These are phyloP conservation scores for Crassisporium funariophilum DNA, from an alignment of 768 basidiomycete genomes.

Conservation along the genomic window DNA sequence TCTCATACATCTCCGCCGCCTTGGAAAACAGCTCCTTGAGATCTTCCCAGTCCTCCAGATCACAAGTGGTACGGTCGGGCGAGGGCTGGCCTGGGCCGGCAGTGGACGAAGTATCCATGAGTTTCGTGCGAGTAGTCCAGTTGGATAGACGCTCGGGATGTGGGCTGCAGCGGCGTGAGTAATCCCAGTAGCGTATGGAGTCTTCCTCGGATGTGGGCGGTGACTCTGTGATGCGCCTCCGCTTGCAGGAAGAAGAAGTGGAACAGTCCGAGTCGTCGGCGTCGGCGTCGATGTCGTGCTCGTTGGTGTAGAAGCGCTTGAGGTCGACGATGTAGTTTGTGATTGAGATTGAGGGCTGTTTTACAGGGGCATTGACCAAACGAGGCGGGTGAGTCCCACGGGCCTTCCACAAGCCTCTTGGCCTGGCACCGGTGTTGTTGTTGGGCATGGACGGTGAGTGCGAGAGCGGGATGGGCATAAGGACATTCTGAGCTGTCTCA, in stretches of 20 bases:
- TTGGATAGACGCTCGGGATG: slow-evolving; percentile 29
- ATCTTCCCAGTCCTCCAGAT: slow-evolving; percentile 64
- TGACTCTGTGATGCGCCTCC: slow-evolving; percentile 3
- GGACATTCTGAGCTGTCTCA: neutral
- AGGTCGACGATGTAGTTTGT: slow-evolving; percentile 4
- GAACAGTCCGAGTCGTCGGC: slow-evolving; percentile 19
- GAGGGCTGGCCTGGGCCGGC: slow-evolving; percentile 25
- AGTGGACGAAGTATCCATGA: slow-evolving; percentile 44
- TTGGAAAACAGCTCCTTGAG: slow-evolving; percentile 63
- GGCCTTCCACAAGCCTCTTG: slow-evolving; percentile 48
- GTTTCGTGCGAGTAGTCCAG: slow-evolving; percentile 35
- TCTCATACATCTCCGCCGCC: slow-evolving; percentile 60
- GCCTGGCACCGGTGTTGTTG: slow-evolving; percentile 25
- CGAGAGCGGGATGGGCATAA: slow-evolving; percentile 10
- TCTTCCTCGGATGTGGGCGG: slow-evolving; percentile 22
- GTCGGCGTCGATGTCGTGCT: slow-evolving; percentile 25
- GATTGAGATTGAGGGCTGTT: slow-evolving; percentile 12
- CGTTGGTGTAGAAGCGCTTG: slow-evolving; percentile 11
- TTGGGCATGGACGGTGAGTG: slow-evolving; percentile 6
- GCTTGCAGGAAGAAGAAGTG: slow-evolving; percentile 6
- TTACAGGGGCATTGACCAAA: slow-evolving; percentile 16
- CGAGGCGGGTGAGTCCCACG: slow-evolving; percentile 38
- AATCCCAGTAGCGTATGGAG: slow-evolving; percentile 35
- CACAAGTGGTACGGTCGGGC: slow-evolving; percentile 23
- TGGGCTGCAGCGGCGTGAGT: slow-evolving; percentile 32